Conservation (phyloP, 192 early-diverging fungal species). For the Phycomyces blakesleeanus region DNA sequence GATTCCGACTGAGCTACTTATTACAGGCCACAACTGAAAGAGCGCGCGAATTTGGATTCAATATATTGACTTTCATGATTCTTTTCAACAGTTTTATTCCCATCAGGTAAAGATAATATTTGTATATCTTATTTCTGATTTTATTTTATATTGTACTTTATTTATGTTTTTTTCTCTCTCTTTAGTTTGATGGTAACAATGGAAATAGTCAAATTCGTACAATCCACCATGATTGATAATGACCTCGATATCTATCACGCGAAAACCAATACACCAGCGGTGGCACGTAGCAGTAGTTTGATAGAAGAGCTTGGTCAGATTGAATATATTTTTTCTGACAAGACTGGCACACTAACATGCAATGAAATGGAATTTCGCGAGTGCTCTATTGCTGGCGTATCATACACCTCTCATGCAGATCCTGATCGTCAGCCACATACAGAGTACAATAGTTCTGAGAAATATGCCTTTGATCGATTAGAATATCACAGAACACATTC, state of each 20-base stretch:
- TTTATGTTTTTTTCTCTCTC: slow-evolving; percentile 23
- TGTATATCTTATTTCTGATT: no score
- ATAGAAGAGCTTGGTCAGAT: slow-evolving; percentile 93
- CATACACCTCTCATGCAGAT: slow-evolving; percentile 87
- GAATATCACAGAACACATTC: slow-evolving; percentile 55
- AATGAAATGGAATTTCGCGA: slow-evolving; percentile 88
- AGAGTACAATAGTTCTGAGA: slow-evolving; percentile 53
- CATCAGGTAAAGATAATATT: slow-evolving; percentile 57
- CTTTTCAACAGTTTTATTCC: slow-evolving; percentile 99
- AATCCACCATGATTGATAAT: slow-evolving; percentile 82
- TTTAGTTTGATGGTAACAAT: slow-evolving; percentile 93
- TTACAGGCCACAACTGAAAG: neutral
- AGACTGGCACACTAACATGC: slow-evolving; percentile 84
- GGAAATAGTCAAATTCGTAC: slow-evolving; percentile 95
- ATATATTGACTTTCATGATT: slow-evolving; percentile 97
- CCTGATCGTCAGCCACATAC: slow-evolving; percentile 87
- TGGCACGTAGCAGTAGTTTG: slow-evolving; percentile 86
- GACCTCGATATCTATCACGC: slow-evolving; percentile 98
- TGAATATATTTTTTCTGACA: slow-evolving; percentile 98
- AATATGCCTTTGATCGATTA: slow-evolving; percentile 62
- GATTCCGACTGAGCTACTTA: neutral
- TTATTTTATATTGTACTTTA: neutral
- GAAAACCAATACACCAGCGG: slow-evolving; percentile 85
- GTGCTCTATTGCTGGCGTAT: slow-evolving; percentile 88
- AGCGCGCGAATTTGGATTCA: slow-evolving; percentile 64